Conservation (phyloP, 1,139 yeast genomes). For the Yarrowia galli region DNA sequence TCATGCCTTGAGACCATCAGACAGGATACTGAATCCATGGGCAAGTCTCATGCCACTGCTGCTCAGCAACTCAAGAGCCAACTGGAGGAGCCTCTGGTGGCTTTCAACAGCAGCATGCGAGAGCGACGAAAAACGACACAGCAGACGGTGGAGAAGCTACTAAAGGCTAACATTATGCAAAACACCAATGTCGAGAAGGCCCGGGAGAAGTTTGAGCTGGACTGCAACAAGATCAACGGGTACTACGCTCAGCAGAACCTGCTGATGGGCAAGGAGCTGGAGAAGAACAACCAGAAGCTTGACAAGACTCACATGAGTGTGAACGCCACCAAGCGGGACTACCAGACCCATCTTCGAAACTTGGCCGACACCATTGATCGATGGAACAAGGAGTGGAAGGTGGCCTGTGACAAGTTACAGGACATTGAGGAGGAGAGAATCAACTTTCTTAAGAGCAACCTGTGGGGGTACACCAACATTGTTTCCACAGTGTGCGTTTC, state of each 20-base stretch:
- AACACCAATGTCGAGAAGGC: constrained; percentile 54
- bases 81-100: constrained; percentile 55
- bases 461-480: constrained; percentile 84
- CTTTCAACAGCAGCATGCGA: constrained; percentile 55
- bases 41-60: constrained; percentile 58
- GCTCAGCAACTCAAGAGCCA: constrained; percentile 56
- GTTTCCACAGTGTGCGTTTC: constrained; percentile 79
- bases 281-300: constrained; percentile 67
- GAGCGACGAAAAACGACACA: constrained; percentile 59
- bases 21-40: constrained; percentile 61
- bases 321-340: constrained; percentile 60
- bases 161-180: constrained; percentile 54
- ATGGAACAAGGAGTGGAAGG: constrained; percentile 83
- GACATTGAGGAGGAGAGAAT: constrained; percentile 80
- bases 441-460: constrained; percentile 72
- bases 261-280: constrained; percentile 80
- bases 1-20: constrained; percentile 66
- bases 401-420: constrained; percentile 72
- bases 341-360: constrained; percentile 64
- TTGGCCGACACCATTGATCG: constrained; percentile 71
- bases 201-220: constrained; percentile 64
- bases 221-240: constrained; percentile 65
- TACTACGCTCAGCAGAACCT: constrained; percentile 70
- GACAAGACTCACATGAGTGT: constrained; percentile 62
- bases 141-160: constrained; percentile 54